Evolutionary conservation across 176 grass and related monocot genomes (phyloP).

Genomic region (Phoenix dactylifera): DNA sequence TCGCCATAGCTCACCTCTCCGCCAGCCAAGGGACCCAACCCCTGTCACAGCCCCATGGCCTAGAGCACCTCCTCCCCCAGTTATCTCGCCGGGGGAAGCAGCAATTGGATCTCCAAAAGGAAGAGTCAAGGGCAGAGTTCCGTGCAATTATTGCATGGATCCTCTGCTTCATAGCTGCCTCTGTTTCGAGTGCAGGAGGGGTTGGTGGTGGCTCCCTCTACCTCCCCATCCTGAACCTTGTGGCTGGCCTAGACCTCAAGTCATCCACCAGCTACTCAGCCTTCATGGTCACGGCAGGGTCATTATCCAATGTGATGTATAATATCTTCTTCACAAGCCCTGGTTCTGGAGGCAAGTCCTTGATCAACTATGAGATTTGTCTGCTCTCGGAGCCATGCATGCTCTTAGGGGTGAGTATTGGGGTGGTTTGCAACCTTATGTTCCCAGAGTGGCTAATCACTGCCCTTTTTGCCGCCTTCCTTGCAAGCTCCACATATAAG

Average conservation of each 20-base stretch:
- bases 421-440: conserved; percentile 2
- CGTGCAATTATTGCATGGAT: too few relatives aligned
- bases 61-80: too few relatives aligned
- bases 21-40: too few relatives aligned
- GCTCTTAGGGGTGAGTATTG: background rate
- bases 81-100: too few relatives aligned
- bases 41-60: too few relatives aligned
- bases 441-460: conserved; percentile 5
- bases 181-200: too few relatives aligned
- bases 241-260: conserved; percentile 54
- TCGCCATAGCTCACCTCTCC: too few relatives aligned
- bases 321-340: conserved; percentile 26
- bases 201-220: conserved; percentile 13
- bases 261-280: conserved; percentile 40
- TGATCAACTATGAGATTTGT: conserved; percentile 16
- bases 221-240: conserved; percentile 64
- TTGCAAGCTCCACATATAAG: conserved; percentile 1
- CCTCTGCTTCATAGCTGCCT: too few relatives aligned
- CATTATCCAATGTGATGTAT: conserved; percentile 54
- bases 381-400: too few relatives aligned
- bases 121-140: too few relatives aligned
- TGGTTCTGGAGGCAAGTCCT: background rate
- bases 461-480: background rate
- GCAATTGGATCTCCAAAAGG: too few relatives aligned
- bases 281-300: conserved; percentile 75